Evolutionary conservation across 2,329 filamentous ascomycete species (phyloP).

Genomic region (Ophiostoma sp.): DNA sequence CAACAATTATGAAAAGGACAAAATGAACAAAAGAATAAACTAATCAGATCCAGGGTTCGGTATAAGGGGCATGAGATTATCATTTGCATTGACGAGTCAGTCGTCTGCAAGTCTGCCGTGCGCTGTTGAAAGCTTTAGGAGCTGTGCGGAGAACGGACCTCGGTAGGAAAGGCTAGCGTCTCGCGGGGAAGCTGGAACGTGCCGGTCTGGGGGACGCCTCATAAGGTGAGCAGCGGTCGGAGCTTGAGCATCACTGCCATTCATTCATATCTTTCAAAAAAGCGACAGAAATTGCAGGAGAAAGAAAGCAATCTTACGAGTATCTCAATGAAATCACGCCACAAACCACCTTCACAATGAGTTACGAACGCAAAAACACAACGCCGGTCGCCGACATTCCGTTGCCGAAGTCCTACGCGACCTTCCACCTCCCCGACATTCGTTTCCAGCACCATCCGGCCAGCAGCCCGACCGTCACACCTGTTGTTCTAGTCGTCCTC

Average conservation of each 20-base stretch:
- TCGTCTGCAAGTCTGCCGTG: background rate
- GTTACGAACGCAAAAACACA: conserved; percentile 16
- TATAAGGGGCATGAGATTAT: background rate
- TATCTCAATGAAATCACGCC: too few species aligned
- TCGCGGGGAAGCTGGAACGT: conserved; percentile 21
- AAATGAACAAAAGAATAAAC: background rate
- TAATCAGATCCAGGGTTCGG: background rate
- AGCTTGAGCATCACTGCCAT: background rate
- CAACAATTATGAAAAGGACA: background rate
- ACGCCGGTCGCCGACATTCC: conserved; percentile 10
- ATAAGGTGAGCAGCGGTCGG: background rate
- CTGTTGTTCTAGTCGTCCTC: conserved; percentile 63
- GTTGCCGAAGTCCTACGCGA: conserved; percentile 40
- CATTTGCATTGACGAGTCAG: background rate
- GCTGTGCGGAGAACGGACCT: conserved; percentile 13
- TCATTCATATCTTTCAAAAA: background rate
- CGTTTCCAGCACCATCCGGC: conserved; percentile 51
- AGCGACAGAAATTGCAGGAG: background rate
- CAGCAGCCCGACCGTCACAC: conserved; percentile 56
- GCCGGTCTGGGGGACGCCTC: conserved; percentile 15
- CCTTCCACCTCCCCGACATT: conserved; percentile 46
- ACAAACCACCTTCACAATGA: conserved; percentile 1
- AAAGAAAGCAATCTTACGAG: background rate
- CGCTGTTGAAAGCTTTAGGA: background rate
- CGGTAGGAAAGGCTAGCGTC: conserved; percentile 17